Evolutionary conservation across 2,329 filamentous ascomycete genomes (phyloP), one percentile per base, ranked within the genome.

Genomic region (Aphanoascus verrucosus): DNA sequence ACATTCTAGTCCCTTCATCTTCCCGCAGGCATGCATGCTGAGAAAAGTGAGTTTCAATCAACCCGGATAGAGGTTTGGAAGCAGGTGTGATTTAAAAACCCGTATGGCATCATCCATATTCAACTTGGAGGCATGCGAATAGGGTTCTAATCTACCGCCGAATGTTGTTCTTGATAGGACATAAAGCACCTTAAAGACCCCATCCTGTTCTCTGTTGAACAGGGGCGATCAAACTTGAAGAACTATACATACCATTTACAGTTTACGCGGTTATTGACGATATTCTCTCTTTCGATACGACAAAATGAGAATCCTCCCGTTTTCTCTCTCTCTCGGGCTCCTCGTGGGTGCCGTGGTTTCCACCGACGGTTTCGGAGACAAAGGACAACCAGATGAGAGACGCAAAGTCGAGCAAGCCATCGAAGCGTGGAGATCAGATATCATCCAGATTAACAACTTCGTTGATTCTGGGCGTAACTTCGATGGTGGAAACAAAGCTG

Each of bases 51-150:
- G 23, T 28, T 28, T 28, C n/a, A n/a, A 28, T 28, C 23, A 28
- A 3, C 7, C 7, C 7, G 23, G 7, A 28, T 28, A 31, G 15
- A 41, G 3, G 12, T 20, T 4, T 14, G 47, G 47, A 40, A 49
- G 5, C 9, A 7, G 23, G 9, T 19, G 35, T 17, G 15, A 41
- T 15, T 31, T 2, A 1, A 28, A 28, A 23, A 28, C n/a, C 15
- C 15, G 14, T 23, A 41, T 49, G 47, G 47, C 47, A 49, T 49
- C 47, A 49, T 49, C 12, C 37, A 41, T 49, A 38, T 40, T 32
- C 46, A 38, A 49, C 46, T 40, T 49, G 34, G 6, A 28, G 23
- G 23, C n/a, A 28, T 28, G 3, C 23, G 23, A 28, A 28, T 28
- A 28, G 23, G 14, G 1, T 32, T 46, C 12, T 19, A 5, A 9